Conservation (phyloP, 2,329 filamentous ascomycete genomes). For the Thielaviopsis populi region DNA sequence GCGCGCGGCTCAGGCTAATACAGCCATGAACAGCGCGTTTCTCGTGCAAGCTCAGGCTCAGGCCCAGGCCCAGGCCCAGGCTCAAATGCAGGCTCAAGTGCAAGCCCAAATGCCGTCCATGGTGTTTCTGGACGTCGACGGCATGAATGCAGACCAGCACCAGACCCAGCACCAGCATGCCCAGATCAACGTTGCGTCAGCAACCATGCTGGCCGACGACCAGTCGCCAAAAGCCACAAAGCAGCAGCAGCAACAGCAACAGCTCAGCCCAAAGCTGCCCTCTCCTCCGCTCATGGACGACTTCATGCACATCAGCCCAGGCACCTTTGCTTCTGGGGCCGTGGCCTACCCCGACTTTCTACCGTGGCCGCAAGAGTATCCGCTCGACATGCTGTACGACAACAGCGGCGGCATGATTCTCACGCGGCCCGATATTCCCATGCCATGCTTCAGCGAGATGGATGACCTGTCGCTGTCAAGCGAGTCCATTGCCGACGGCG, state of each 20-base stretch:
- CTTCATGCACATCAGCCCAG: slow-evolving; percentile 27
- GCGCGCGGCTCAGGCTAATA: slow-evolving; percentile 28
- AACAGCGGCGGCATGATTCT: slow-evolving; percentile 21
- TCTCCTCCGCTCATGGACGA: slow-evolving; percentile 25
- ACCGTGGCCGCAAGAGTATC: slow-evolving; percentile 29
- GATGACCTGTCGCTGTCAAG: slow-evolving; percentile 25
- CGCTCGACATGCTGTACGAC: slow-evolving; percentile 31
- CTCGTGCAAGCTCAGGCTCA: slow-evolving; percentile 12
- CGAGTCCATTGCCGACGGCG: slow-evolving; percentile 20
- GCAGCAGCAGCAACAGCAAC: slow-evolving; percentile 19
- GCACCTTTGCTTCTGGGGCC: slow-evolving; percentile 26
- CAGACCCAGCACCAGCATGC: not conserved
- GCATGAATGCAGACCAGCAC: slow-evolving; percentile 12
- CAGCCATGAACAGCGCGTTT: slow-evolving; percentile 14
- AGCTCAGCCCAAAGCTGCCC: slow-evolving; percentile 18
- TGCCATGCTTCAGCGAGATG: slow-evolving; percentile 27
- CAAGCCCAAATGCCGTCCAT: slow-evolving; percentile 21
- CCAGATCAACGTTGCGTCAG: not conserved
- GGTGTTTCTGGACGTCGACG: slow-evolving; percentile 27
- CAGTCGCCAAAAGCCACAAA: slow-evolving; percentile 26
- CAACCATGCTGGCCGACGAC: slow-evolving; percentile 13
- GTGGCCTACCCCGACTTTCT: slow-evolving; percentile 31
- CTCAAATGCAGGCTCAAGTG: not conserved
- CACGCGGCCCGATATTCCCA: slow-evolving; percentile 24
- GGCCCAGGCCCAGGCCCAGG: not conserved